Conservation (phyloP, 768 basidiomycete species). For the Trametes villosa region DNA sequence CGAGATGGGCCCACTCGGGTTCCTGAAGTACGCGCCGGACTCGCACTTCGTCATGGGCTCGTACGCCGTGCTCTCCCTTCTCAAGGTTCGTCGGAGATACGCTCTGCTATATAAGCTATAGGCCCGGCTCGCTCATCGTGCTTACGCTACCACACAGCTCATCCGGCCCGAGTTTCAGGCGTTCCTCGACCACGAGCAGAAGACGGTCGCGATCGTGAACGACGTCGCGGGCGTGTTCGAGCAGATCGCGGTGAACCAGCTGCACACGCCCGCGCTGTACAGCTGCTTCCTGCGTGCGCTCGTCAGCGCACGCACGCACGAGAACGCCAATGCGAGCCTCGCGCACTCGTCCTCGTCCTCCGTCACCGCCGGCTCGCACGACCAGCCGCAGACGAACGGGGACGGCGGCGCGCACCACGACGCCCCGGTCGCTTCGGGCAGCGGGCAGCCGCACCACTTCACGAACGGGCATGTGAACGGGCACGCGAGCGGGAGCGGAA, state of each 20-base stretch:
- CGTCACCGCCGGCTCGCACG: neutral
- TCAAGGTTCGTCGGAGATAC: slow-evolving; percentile 65
- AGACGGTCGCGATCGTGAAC: slow-evolving; percentile 69
- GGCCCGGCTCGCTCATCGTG: neutral
- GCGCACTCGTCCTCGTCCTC: neutral
- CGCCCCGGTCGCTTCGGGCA: slow-evolving; percentile 8
- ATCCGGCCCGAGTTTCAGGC: slow-evolving; percentile 83
- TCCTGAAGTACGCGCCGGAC: slow-evolving; percentile 84
- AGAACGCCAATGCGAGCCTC: slow-evolving; percentile 22
- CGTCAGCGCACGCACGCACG: slow-evolving; percentile 54
- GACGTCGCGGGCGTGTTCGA: slow-evolving; percentile 86
- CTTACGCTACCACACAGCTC: slow-evolving; percentile 50
- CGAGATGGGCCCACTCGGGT: slow-evolving; percentile 75
- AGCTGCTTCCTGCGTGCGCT: slow-evolving; percentile 81
- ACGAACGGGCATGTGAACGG: slow-evolving; percentile 8
- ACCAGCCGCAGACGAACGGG: slow-evolving; percentile 6
- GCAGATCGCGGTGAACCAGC: slow-evolving; percentile 70
- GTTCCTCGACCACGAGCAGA: slow-evolving; percentile 74
- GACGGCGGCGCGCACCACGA: slow-evolving; percentile 13
- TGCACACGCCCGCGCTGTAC: slow-evolving; percentile 92
- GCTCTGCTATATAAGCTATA: neutral
- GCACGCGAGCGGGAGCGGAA: slow-evolving; percentile 7
- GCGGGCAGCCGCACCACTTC: slow-evolving; percentile 5
- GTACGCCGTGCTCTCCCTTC: slow-evolving; percentile 90
- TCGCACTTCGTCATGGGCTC: slow-evolving; percentile 89